Conservation (phyloP, 129 eudicot genomes). For the Escallonia rubra region DNA sequence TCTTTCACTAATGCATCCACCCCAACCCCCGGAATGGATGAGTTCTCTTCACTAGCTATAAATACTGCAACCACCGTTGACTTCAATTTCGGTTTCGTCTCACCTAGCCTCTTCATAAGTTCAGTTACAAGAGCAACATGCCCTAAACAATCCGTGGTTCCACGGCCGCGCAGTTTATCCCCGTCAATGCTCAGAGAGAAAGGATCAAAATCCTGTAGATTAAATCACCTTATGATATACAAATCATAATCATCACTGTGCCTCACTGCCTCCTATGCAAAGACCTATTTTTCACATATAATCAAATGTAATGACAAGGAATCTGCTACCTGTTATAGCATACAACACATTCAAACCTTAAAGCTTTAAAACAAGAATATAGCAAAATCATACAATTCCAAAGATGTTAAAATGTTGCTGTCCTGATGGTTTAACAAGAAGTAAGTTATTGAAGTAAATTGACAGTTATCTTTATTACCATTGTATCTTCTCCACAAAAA, state of each 20-base stretch:
- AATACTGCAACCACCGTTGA: slow-evolving; percentile 98
- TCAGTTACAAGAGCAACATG: slow-evolving; percentile 96
- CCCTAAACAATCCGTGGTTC: slow-evolving; percentile 95
- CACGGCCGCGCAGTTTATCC: slow-evolving; percentile 89
- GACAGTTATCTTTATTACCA: no score
- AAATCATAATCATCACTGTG: not conserved
- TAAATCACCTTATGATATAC: slow-evolving; percentile 6
- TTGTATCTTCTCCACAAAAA: no score
- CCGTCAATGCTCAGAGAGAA: slow-evolving; percentile 83
- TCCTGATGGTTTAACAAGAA: no score
- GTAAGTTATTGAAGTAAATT: no score
- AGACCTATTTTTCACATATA: not conserved
- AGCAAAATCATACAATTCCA: no score
- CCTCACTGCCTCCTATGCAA: not conserved
- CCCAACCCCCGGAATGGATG: slow-evolving; percentile 94
- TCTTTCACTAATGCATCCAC: slow-evolving; percentile 89
- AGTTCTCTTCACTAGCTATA: slow-evolving; percentile 93
- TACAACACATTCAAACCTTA: no score
- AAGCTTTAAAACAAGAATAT: no score
- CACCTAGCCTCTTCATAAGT: slow-evolving; percentile 73
- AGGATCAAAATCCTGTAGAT: slow-evolving; percentile 78
- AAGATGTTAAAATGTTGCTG: no score
- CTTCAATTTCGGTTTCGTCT: slow-evolving; percentile 76
- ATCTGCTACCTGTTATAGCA: no score
- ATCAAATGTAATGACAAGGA: no score